These are phyloP conservation scores for Microdochium nivale DNA, from an alignment of 2,329 filamentous ascomycete genomes.

Conservation along the genomic window DNA sequence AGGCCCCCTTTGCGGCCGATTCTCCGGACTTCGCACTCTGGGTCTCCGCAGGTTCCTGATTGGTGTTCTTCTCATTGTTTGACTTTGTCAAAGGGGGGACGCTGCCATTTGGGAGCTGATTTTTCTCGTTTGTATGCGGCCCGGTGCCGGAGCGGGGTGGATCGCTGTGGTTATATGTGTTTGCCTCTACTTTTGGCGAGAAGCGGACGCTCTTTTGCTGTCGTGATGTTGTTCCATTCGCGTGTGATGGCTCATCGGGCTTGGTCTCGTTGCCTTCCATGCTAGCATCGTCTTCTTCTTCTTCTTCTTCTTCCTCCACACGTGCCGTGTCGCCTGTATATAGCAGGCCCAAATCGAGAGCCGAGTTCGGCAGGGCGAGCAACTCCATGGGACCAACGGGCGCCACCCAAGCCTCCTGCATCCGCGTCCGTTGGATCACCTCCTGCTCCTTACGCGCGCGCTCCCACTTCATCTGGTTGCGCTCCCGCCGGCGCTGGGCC, in stretches of 20 bases:
- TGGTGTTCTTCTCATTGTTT: constrained; percentile 1
- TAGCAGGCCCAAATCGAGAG: constrained; percentile 21
- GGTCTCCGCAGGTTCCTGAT: neutral
- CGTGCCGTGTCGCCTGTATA: neutral
- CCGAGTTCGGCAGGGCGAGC: constrained; percentile 48
- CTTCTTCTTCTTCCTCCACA: neutral
- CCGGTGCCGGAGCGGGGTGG: constrained; percentile 38
- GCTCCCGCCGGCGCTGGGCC: constrained; percentile 65
- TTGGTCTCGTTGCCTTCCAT: neutral
- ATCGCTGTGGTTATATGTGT: constrained; percentile 46
- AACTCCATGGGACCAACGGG: constrained; percentile 39
- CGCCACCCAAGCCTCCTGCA: constrained; percentile 34
- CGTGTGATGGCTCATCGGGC: no score
- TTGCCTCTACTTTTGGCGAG: constrained; percentile 57
- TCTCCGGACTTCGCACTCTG: constrained; percentile 1
- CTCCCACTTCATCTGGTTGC: constrained; percentile 81
- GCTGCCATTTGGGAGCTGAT: constrained; percentile 7
- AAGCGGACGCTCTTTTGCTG: constrained; percentile 61
- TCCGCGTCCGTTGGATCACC: constrained; percentile 62
- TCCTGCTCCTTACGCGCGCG: constrained; percentile 82
- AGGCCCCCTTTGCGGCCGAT: no score
- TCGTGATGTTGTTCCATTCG: constrained; percentile 19
- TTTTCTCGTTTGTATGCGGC: constrained; percentile 12
- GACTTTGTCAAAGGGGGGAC: constrained; percentile 6
- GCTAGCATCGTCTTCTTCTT: constrained; percentile 2